Evolutionary conservation across 192 early-diverging fungal species (phyloP).

Genomic region (Coemansia sp.): DNA sequence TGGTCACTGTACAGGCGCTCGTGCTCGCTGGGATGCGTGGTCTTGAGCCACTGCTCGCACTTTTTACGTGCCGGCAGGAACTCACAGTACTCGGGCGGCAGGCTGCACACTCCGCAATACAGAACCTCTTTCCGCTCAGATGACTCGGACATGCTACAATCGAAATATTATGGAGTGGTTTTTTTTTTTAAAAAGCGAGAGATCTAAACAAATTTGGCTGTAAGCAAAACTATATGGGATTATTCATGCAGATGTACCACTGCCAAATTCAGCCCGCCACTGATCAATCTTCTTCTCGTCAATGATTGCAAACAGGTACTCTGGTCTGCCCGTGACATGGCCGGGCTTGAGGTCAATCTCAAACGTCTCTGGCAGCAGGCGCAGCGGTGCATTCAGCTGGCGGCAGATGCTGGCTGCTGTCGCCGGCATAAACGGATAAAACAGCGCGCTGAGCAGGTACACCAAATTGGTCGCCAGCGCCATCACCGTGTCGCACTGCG

Average conservation of each 20-base stretch:
- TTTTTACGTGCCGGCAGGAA: conserved; percentile 77
- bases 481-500: conserved; percentile 85
- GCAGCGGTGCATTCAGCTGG: conserved; percentile 81
- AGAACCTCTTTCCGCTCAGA: conserved; percentile 12
- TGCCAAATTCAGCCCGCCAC: conserved; percentile 78
- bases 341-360: conserved; percentile 72
- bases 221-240: conserved; percentile 1
- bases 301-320: conserved; percentile 89
- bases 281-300: conserved; percentile 80
- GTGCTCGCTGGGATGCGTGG: conserved; percentile 59
- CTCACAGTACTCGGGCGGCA: conserved; percentile 78
- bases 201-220: neutral
- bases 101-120: conserved; percentile 45
- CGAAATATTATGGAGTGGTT: neutral
- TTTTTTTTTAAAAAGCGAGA: too few species aligned
- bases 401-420: conserved; percentile 74
- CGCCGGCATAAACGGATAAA: conserved; percentile 92
- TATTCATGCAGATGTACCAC: conserved; percentile 16
- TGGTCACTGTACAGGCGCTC: conserved; percentile 58
- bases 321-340: conserved; percentile 80
- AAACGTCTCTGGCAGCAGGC: conserved; percentile 76
- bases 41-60: conserved; percentile 76
- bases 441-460: conserved; percentile 82
- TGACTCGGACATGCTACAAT: neutral
- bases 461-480: conserved; percentile 78